A percentile compares a stretch with the other conserved stretches of the same genome.
Conservation (phyloP, 1,139 yeast genomes). For the Scheffersomyces segobiensis region DNA sequence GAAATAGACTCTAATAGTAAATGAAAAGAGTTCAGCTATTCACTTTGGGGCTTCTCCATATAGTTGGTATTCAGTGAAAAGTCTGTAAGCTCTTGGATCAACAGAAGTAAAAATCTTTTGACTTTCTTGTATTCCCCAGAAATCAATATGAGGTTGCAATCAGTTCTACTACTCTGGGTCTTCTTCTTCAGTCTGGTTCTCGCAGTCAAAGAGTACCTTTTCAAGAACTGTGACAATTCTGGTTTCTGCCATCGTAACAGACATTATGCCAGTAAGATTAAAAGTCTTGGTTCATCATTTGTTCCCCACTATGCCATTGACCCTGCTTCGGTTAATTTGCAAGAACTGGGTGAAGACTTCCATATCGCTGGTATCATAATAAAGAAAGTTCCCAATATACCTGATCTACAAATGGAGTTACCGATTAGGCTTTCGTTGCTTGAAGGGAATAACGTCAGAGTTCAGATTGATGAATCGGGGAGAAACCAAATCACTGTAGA, state of each 20-base stretch:
- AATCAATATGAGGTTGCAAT: not conserved
- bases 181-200: conserved; percentile 7
- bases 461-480: conserved; percentile 62
- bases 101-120: not conserved
- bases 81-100: not conserved
- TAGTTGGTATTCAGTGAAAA: not conserved
- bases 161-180: not conserved
- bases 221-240: conserved; percentile 77
- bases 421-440: conserved; percentile 61
- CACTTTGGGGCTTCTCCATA: not conserved
- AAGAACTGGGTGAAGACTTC: conserved; percentile 18
- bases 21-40: not conserved
- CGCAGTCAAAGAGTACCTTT: conserved; percentile 69
- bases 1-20: not conserved
- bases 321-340: conserved; percentile 32
- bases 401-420: conserved; percentile 31
- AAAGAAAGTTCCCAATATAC: conserved; percentile 35
- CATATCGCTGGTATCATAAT: conserved; percentile 43
- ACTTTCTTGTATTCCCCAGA: not conserved
- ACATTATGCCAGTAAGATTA: conserved; percentile 58
- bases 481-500: conserved; percentile 18
- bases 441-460: conserved; percentile 54
- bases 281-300: conserved; percentile 23
- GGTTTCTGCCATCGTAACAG: conserved; percentile 88
- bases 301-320: conserved; percentile 58